A percentile compares a stretch with the other conserved stretches of the same genome.
phyloP scores from a whole-genome alignment of 495 filamentous ascomycete species.

The Sporormia fimetaria region DNA sequence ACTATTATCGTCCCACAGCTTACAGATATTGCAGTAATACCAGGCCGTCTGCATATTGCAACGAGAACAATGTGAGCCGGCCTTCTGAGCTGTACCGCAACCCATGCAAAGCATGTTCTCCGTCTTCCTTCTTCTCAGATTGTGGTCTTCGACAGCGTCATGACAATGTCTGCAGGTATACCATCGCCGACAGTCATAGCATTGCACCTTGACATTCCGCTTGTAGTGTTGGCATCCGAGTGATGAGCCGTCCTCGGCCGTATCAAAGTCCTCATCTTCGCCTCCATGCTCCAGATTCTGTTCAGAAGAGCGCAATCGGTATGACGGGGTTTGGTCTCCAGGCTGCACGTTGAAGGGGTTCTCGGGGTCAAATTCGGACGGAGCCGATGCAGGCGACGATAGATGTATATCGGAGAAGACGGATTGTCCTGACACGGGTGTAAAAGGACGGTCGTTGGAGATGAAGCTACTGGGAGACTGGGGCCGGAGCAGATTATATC shows the following conservation, averaged over 20 bases:
- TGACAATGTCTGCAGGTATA: conserved; percentile 95
- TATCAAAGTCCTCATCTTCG: conserved; percentile 28
- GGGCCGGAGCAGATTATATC: conserved; percentile 39
- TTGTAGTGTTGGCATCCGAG: conserved; percentile 90
- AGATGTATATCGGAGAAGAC: conserved; percentile 17
- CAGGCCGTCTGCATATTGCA: conserved; percentile 72
- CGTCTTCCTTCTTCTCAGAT: conserved; percentile 66
- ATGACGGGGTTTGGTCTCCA: conserved; percentile 63
- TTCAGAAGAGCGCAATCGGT: conserved; percentile 36
- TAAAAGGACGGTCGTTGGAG: conserved; percentile 24
- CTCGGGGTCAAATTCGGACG: conserved; percentile 30
- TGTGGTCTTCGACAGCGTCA: conserved; percentile 74
- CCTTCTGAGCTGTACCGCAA: conserved; percentile 76
- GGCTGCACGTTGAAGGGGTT: conserved; percentile 57
- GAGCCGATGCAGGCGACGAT: conserved; percentile 26
- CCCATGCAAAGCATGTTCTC: conserved; percentile 98
- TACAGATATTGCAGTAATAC: conserved; percentile 92
- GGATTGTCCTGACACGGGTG: conserved; percentile 23
- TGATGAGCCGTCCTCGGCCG: conserved; percentile 25
- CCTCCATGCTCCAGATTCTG: conserved; percentile 37
- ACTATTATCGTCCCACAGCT: conserved; percentile 90
- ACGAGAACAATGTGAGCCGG: conserved; percentile 58
- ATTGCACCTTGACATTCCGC: conserved; percentile 92
- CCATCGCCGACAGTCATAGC: conserved; percentile 78
- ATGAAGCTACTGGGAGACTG: conserved; percentile 20